These are phyloP conservation scores for Bruguiera hainesii DNA, from an alignment of 441 rosid species.

Conservation along the genomic window DNA sequence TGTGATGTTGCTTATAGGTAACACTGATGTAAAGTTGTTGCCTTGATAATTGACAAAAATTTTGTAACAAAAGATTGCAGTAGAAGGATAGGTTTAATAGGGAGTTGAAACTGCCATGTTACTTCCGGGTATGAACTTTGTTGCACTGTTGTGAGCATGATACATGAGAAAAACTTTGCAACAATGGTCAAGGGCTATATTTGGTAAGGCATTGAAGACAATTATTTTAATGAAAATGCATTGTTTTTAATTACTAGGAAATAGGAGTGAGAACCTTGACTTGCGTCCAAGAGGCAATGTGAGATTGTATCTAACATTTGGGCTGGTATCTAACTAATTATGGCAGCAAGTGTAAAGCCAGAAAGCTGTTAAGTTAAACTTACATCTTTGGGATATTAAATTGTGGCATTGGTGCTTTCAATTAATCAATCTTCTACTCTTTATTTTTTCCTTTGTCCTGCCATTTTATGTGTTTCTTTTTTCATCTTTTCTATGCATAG, in stretches of 20 bases:
- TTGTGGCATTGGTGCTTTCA: slow-evolving; percentile 4
- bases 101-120: no score
- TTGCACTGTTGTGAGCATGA: no score
- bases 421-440: neutral
- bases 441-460: neutral
- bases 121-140: no score
- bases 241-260: neutral
- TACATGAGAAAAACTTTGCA: no score
- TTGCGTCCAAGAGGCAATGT: neutral
- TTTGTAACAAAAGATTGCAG: neutral
- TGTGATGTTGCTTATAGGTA: no score
- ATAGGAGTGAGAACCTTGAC: neutral
- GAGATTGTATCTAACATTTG: neutral
- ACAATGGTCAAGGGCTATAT: no score
- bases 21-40: no score
- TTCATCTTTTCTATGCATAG: neutral
- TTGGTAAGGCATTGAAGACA: neutral
- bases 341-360: neutral
- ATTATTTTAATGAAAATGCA: neutral
- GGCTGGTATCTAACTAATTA: neutral
- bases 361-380: neutral
- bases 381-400: neutral
- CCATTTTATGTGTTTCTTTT: neutral
- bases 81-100: neutral
- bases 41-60: no score